Evolutionary conservation across 108 stramenopile species (phyloP).

Genomic region (Skeletonema menzelii): DNA sequence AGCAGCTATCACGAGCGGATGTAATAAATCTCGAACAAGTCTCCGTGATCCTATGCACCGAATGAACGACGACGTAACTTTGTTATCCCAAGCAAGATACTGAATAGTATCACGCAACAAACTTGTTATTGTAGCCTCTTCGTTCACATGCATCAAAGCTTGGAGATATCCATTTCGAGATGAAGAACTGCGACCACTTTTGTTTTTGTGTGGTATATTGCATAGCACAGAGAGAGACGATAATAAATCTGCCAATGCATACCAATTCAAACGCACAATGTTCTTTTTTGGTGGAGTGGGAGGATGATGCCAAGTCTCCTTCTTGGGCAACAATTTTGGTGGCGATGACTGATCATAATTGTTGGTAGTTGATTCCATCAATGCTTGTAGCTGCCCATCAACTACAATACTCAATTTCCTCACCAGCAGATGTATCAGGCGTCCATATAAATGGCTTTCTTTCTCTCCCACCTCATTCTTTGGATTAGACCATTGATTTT

Average conservation of each 20-base stretch:
- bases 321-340: conserved; percentile 3
- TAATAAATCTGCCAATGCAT: conserved; percentile 13
- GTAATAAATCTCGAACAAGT: conserved; percentile 20
- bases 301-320: background rate
- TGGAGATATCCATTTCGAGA: background rate
- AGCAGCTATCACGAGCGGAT: conserved; percentile 7
- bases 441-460: background rate
- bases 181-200: background rate
- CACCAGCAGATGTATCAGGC: conserved; percentile 2
- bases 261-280: conserved; percentile 8
- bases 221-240: conserved; percentile 7
- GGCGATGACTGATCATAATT: background rate
- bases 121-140: background rate
- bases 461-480: background rate
- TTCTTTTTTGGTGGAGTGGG: background rate
- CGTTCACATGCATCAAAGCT: background rate
- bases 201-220: conserved; percentile 3
- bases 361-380: background rate
- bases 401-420: background rate
- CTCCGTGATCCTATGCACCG: conserved; percentile 24
- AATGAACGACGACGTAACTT: conserved; percentile 20
- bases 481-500: background rate
- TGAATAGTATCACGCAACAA: conserved; percentile 6
- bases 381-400: background rate
- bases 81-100: conserved; percentile 17